Evolutionary conservation across 371 early-diverging fungal genomes (phyloP).

Genomic region (Syncephalastrum contaminatum): DNA sequence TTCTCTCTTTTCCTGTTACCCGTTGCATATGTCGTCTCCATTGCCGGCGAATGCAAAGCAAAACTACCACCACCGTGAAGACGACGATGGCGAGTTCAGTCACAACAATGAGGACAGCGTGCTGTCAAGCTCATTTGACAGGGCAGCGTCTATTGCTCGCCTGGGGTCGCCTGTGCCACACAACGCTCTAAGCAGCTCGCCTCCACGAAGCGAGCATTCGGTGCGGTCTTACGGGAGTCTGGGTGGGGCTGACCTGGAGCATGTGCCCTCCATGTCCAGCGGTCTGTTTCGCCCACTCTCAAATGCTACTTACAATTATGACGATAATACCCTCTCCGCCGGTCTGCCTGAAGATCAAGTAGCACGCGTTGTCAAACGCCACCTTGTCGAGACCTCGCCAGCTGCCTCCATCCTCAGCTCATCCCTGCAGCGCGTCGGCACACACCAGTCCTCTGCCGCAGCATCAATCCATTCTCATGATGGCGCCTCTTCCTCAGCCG

Average conservation of each 20-base stretch:
- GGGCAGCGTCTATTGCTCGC: conserved; percentile 33
- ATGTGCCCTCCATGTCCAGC: conserved; percentile 24
- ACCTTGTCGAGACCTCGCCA: conserved; percentile 55
- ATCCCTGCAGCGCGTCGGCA: conserved; percentile 19
- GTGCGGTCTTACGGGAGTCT: conserved; percentile 31
- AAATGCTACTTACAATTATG: conserved; percentile 33
- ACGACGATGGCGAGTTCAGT: conserved; percentile 3
- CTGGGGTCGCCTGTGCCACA: conserved; percentile 33
- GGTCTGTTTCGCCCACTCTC: conserved; percentile 38
- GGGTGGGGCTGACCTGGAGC: conserved; percentile 24
- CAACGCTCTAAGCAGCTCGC: conserved; percentile 21
- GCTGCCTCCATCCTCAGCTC: conserved; percentile 21
- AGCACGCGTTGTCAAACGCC: conserved; percentile 65
- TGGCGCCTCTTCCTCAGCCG: conserved; percentile 11
- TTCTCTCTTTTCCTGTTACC: neutral
- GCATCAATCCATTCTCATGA: neutral
- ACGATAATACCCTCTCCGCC: conserved; percentile 39
- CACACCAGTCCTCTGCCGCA: conserved; percentile 5
- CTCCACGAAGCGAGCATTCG: conserved; percentile 25
- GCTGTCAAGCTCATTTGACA: conserved; percentile 33
- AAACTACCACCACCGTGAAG: conserved; percentile 23
- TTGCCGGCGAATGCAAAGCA: conserved; percentile 52
- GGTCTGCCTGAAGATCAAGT: conserved; percentile 67
- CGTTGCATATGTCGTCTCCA: conserved; percentile 36
- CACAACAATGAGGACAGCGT: conserved; percentile 3